Base-by-base conservation (phyloP, 768 basidiomycete species). In the Termitomyces sp. region DNA sequence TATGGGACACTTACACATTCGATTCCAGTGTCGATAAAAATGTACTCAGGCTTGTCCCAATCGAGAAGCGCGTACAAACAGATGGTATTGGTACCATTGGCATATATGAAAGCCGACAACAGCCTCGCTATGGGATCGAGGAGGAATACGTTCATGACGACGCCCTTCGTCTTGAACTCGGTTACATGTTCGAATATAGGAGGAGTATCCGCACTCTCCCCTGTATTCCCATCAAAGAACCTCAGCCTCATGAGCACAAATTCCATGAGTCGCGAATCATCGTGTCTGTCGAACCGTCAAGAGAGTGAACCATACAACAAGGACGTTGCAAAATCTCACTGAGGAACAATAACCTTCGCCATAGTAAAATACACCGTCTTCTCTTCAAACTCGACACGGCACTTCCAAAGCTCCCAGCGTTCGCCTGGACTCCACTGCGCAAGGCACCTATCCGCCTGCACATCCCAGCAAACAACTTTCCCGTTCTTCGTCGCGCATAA, bases 401-500 rank as follows among this genome's bases (percentile, higher is more conserved):
- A 89, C 62, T 89, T 89, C 88, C 87, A 89, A 5, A 89, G 63
- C 61, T 88, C 85, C 86, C 87, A 89, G 16, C 74, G 63, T 20
- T 75, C 73, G 1, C 75, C 76, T 1, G 85, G 86, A 48, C 82
- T 80, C 87, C 88, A 89, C 54, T 88, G 83, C 0, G 84, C 85
- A 3, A 88, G 73, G 56, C 81, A 82, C 15, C 66, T 63, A 47
- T 88, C 83, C 3, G 76, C 74, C 49, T 81, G 80, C 13, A 89
- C 81, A 54, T 89, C 86, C 88, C 88, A 89, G 60, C 87, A 89
- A 15, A 89, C 82, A 18, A 89, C 85, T 61, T 84, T 85, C 5
- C 88, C 87, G 46, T 80, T 83, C 70, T 88, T 88, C 0, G 88
- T 89, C 1, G 86, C 84, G 60, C 86, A 89, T n/a, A 89, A 79